Evolutionary conservation across 345 rosid genomes (phyloP).

Genomic region (Camelina hispida): DNA sequence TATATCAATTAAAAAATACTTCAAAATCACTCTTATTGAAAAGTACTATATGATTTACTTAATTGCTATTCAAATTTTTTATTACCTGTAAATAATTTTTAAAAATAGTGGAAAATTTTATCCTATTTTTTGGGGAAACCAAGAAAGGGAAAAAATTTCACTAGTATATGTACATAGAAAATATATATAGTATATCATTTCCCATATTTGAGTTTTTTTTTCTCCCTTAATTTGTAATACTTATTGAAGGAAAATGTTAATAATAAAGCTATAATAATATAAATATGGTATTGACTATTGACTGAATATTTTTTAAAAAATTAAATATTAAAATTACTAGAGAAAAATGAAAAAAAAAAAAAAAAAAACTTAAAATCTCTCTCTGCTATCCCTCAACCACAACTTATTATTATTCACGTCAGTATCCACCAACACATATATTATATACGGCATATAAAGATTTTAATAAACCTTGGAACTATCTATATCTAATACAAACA

Average conservation of each 20-base stretch:
- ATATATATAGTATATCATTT: background rate
- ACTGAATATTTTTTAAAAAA: background rate
- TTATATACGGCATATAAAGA: conserved; percentile 24
- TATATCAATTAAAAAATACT: background rate
- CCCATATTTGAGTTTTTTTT: background rate
- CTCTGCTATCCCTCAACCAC: conserved; percentile 40
- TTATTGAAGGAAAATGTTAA: background rate
- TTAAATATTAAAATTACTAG: background rate
- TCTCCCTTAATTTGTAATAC: background rate
- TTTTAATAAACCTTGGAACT: conserved; percentile 43
- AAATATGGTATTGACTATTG: background rate
- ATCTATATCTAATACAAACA: conserved; percentile 42
- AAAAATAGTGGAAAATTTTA: background rate
- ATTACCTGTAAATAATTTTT: background rate
- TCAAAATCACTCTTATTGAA: background rate
- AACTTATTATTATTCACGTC: conserved; percentile 26
- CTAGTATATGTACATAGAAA: background rate
- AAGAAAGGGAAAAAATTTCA: background rate
- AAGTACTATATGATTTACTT: background rate
- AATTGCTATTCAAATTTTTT: background rate
- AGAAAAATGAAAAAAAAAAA: background rate
- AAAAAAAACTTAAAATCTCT: background rate
- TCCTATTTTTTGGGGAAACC: background rate
- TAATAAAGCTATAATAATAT: background rate
- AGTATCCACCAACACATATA: conserved; percentile 39